Conservation (phyloP, 139 green algal genomes). For the Chlorella sp. region DNA sequence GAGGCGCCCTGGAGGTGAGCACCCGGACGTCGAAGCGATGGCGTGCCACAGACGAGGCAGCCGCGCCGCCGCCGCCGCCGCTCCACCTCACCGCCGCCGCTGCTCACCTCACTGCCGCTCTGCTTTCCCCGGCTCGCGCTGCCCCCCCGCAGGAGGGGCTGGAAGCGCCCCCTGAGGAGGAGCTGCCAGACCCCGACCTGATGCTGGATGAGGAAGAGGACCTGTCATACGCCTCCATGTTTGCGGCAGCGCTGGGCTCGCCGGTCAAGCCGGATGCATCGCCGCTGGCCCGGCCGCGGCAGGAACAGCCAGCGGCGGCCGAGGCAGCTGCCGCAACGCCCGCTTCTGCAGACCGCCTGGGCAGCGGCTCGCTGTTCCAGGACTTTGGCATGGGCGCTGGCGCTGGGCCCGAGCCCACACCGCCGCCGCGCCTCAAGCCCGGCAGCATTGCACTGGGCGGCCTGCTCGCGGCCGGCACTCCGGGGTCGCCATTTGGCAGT, state of each 20-base stretch:
- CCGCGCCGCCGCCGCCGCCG: neutral
- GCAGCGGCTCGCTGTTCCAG: conserved; percentile 18
- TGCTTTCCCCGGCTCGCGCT: neutral
- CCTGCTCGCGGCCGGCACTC: conserved; percentile 30
- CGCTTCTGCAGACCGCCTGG: neutral
- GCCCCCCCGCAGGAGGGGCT: conserved; percentile 70
- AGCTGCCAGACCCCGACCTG: conserved; percentile 39
- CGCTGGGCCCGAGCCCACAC: neutral
- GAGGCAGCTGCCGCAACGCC: neutral
- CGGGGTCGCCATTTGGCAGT: conserved; percentile 12
- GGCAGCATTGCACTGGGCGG: conserved; percentile 55
- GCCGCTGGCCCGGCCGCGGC: too few relatives aligned
- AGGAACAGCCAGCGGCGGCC: neutral
- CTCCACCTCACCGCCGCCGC: neutral
- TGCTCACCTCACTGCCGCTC: too few relatives aligned
- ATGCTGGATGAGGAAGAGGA: conserved; percentile 61
- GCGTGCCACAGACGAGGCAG: too few relatives aligned
- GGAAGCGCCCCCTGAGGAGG: conserved; percentile 71
- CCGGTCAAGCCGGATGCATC: too few relatives aligned
- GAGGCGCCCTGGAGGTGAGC: conserved; percentile 65
- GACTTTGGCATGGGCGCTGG: conserved; percentile 6
- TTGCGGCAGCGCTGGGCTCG: conserved; percentile 44
- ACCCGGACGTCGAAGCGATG: too few relatives aligned
- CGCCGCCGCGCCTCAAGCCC: neutral
- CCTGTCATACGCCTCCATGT: conserved; percentile 72